Evolutionary conservation across 2,329 filamentous ascomycete genomes (phyloP).

Genomic region (Xylariaceae sp.): DNA sequence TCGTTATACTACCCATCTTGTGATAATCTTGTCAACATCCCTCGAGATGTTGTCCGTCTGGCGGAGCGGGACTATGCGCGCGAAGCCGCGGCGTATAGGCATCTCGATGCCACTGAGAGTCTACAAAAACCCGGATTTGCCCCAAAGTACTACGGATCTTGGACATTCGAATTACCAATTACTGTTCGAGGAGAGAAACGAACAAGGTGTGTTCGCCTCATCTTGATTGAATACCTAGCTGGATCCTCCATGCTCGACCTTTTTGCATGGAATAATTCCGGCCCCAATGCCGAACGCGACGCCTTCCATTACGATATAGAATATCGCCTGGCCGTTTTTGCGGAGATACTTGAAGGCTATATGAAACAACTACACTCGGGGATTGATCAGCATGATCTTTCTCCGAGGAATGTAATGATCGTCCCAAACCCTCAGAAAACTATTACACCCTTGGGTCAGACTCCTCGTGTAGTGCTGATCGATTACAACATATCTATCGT

Average conservation of each 20-base stretch:
- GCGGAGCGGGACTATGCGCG: not conserved
- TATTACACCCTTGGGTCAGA: too few species aligned
- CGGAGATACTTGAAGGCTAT: not conserved
- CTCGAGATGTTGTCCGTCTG: not conserved
- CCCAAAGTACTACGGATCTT: not conserved
- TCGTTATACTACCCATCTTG: not conserved
- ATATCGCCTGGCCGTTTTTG: not conserved
- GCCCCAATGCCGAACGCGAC: not conserved
- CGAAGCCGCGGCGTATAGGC: not conserved
- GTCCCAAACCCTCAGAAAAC: too few species aligned
- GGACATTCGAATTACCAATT: not conserved
- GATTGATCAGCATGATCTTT: too few species aligned
- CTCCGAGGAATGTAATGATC: too few species aligned
- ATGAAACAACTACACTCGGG: too few species aligned
- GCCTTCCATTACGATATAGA: not conserved
- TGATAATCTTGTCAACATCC: not conserved
- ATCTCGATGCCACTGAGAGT: not conserved
- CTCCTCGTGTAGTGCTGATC: too few species aligned
- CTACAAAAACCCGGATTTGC: not conserved
- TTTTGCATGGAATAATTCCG: not conserved
- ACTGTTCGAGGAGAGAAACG: not conserved
- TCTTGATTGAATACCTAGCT: not conserved
- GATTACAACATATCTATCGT: too few species aligned
- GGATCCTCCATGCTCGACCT: not conserved
- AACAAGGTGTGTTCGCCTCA: not conserved